Evolutionary conservation across 2,329 filamentous ascomycete species (phyloP).

Genomic region (Xylaria sp.): DNA sequence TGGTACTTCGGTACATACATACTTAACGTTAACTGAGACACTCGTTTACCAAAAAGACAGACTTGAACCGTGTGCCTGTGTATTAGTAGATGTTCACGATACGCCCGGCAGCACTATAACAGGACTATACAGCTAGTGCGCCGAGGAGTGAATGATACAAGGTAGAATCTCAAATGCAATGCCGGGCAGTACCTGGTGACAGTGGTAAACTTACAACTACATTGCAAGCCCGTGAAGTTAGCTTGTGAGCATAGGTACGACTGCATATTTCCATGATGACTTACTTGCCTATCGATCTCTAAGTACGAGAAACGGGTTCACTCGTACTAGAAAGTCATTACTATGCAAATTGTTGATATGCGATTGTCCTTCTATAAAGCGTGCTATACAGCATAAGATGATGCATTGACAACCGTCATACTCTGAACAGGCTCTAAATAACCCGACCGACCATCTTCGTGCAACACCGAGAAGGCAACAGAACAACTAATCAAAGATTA

Average conservation of each 20-base stretch:
- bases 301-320: neutral
- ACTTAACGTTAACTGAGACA: neutral
- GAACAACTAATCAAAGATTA: no score
- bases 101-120: neutral
- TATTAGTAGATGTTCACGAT: neutral
- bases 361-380: neutral
- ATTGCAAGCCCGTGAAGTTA: neutral
- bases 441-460: neutral
- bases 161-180: no score
- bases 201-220: neutral
- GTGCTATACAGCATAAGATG: no score
- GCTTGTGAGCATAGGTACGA: neutral
- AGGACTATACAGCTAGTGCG: neutral
- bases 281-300: neutral
- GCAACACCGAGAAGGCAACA: neutral
- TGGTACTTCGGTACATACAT: slow-evolving; percentile 1
- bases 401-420: no score
- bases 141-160: neutral
- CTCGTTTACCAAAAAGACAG: neutral
- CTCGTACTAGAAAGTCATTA: neutral
- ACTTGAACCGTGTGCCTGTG: neutral
- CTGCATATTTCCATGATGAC: neutral
- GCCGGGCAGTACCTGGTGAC: neutral
- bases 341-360: neutral
- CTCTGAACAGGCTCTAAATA: neutral